Evolutionary conservation across 1,284 basidiomycete species (phyloP), one percentile per base, ranked within the genome.

Genomic region (Neonothopanus nambi): DNA sequence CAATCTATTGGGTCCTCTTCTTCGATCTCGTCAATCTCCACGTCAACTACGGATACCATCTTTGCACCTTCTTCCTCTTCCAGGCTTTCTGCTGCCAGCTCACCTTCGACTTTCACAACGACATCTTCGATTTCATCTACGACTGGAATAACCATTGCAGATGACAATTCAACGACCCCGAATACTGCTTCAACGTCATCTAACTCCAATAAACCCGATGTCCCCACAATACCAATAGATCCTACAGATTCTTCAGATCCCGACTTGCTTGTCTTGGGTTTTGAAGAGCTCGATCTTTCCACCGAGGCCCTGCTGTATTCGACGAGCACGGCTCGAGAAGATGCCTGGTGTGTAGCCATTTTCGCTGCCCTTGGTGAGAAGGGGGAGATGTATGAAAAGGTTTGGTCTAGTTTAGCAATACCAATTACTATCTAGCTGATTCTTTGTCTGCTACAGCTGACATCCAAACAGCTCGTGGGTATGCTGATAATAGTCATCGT

Each of bases 221-320:
- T 43, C 28, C 51, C 58, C 36, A 56, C 52, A 39, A 57, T 54
- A 42, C 55, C 57, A 18, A 50, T 67, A 7, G 68, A 73, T 15
- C 18, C 58, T 18, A 65, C 74, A n/a, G 13, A 40, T 39, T 33
- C 57, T 60, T 6, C 49, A 18, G 79, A 80, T 57, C 82, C 85
- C 15, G 89, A 91, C 64, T 57, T 91, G 11, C 65, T 89, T 21
- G 82, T 87, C 11, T 65, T 90, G 4, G 87, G 80, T 1, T 89
- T 91, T 59, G 89, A 91, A 66, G 89, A 91, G 62, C 69, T 91
- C 2, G 89, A 91, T 64, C 72, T 84, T 1, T 90, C 88, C 0
- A 75, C 88, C 0, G 87, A 88, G 65, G 87, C 89, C 7, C 70
- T 91, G 49, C 64, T 91, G 0, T 89, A 89, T 57, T 75, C 82